A percentile compares a stretch with the other conserved stretches of the same genome.
Evolutionary conservation across 306 rosid species (phyloP).

Genomic region (Rosa multiflora): DNA sequence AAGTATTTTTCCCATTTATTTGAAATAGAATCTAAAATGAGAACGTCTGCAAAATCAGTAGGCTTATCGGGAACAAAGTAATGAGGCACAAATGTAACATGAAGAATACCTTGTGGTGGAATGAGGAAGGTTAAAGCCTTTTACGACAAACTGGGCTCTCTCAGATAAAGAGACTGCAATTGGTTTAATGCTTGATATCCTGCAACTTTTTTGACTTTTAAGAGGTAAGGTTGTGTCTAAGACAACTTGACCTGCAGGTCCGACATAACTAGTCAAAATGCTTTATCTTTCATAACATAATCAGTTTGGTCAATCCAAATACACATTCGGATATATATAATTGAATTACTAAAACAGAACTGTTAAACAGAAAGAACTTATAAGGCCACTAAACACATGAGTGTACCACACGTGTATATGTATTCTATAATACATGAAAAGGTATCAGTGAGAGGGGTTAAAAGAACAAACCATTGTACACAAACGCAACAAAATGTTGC

Average conservation of each 20-base stretch:
- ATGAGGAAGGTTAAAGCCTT: slow-evolving; percentile 63
- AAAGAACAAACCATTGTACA: slow-evolving; percentile 64
- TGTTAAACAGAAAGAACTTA: not conserved
- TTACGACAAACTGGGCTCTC: slow-evolving; percentile 60
- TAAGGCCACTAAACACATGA: not conserved
- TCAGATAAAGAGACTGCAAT: slow-evolving; percentile 70
- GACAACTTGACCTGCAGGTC: slow-evolving; percentile 70
- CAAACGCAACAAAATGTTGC: slow-evolving; percentile 63
- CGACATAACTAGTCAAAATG: not conserved
- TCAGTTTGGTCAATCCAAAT: not conserved
- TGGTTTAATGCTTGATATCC: slow-evolving; percentile 69
- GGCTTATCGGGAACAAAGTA: not conserved
- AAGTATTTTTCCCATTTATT: not conserved
- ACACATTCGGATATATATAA: not conserved
- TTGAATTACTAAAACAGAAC: not conserved
- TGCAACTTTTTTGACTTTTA: slow-evolving; percentile 45
- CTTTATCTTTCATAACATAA: not conserved
- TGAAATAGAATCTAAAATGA: not conserved
- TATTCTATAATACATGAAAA: not conserved
- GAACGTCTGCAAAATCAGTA: not conserved
- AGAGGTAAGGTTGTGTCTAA: slow-evolving; percentile 64
- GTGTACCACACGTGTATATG: not conserved
- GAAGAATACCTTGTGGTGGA: slow-evolving; percentile 60
- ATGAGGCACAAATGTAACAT: slow-evolving; percentile 3
- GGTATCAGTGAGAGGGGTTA: not conserved